A percentile compares a stretch with the other conserved stretches of the same genome.
Evolutionary conservation across 306 rosid genomes (phyloP).

Genomic region (Ormosia semicastrata): DNA sequence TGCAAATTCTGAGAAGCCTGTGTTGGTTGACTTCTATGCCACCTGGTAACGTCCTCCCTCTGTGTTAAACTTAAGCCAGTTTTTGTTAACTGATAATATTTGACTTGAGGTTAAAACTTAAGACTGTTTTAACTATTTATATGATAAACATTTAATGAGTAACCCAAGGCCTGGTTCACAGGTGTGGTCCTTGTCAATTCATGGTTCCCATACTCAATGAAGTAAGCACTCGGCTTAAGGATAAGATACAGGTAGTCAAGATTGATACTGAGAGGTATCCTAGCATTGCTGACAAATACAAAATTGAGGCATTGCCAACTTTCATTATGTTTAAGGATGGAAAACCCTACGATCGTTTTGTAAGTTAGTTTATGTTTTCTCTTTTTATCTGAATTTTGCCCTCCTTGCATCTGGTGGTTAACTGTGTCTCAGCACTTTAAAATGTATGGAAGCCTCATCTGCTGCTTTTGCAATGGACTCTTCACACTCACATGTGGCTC

Average conservation of each 20-base stretch:
- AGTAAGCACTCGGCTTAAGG: slow-evolving; percentile 61
- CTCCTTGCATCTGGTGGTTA: background rate
- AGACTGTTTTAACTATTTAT: background rate
- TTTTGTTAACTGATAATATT: background rate
- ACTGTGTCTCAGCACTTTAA: background rate
- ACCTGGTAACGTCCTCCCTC: slow-evolving; percentile 62
- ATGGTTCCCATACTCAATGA: slow-evolving; percentile 90
- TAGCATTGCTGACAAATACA: slow-evolving; percentile 71
- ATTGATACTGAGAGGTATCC: slow-evolving; percentile 96
- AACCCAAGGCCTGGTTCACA: slow-evolving; percentile 33
- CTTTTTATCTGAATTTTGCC: background rate
- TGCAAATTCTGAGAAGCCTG: slow-evolving; percentile 70
- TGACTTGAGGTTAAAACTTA: background rate
- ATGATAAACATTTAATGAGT: slow-evolving; percentile 10
- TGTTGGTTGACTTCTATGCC: slow-evolving; percentile 94
- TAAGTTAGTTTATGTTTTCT: slow-evolving; percentile 42
- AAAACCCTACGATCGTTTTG: slow-evolving; percentile 73
- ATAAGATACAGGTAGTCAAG: slow-evolving; percentile 74
- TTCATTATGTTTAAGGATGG: slow-evolving; percentile 91
- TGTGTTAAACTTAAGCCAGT: background rate
- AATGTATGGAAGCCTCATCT: slow-evolving; percentile 2
- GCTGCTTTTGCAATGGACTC: background rate
- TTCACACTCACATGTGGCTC: background rate
- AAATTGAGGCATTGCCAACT: slow-evolving; percentile 88
- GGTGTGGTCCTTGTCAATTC: slow-evolving; percentile 99